Evolutionary conservation across 1,284 basidiomycete species (phyloP).

Genomic region (Sporisorium graminicola): DNA sequence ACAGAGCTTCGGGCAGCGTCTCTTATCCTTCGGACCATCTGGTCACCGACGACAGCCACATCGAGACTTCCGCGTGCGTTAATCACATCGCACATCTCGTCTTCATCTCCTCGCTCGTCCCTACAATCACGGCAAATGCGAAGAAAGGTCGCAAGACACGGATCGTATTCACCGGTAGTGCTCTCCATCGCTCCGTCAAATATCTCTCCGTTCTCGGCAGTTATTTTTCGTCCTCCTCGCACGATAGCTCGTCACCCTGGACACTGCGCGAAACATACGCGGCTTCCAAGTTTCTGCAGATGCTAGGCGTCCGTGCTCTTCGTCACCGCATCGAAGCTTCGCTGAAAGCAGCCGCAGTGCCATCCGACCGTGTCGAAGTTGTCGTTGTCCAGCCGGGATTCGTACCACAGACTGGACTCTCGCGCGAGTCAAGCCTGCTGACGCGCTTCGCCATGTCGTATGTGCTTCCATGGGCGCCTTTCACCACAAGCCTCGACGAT

Average conservation of each 20-base stretch:
- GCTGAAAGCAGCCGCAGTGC: background rate
- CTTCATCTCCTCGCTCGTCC: slow-evolving; percentile 35
- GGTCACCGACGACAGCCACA: slow-evolving; percentile 12
- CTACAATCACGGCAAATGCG: slow-evolving; percentile 26
- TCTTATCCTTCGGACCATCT: slow-evolving; percentile 30
- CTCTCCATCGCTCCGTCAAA: slow-evolving; percentile 40
- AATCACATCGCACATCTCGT: slow-evolving; percentile 54
- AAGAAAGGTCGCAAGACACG: slow-evolving; percentile 35
- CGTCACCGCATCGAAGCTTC: slow-evolving; percentile 29
- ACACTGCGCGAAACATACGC: slow-evolving; percentile 43
- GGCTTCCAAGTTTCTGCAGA: slow-evolving; percentile 52
- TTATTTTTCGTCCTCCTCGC: slow-evolving; percentile 25
- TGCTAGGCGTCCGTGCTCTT: slow-evolving; percentile 47
- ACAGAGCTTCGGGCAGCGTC: slow-evolving; percentile 6
- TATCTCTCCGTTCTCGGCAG: slow-evolving; percentile 23
- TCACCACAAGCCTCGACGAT: slow-evolving; percentile 31
- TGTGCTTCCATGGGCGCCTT: slow-evolving; percentile 41
- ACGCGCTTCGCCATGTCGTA: slow-evolving; percentile 42
- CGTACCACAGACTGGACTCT: slow-evolving; percentile 40
- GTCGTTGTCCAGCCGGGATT: slow-evolving; percentile 52
- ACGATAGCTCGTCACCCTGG: slow-evolving; percentile 20
- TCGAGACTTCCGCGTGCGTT: slow-evolving; percentile 51
- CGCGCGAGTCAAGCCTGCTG: slow-evolving; percentile 28
- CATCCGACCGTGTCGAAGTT: slow-evolving; percentile 21
- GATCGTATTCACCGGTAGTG: slow-evolving; percentile 54